Base-by-base conservation (phyloP, 495 filamentous ascomycete species). In the Bathelium albidoporum region DNA sequence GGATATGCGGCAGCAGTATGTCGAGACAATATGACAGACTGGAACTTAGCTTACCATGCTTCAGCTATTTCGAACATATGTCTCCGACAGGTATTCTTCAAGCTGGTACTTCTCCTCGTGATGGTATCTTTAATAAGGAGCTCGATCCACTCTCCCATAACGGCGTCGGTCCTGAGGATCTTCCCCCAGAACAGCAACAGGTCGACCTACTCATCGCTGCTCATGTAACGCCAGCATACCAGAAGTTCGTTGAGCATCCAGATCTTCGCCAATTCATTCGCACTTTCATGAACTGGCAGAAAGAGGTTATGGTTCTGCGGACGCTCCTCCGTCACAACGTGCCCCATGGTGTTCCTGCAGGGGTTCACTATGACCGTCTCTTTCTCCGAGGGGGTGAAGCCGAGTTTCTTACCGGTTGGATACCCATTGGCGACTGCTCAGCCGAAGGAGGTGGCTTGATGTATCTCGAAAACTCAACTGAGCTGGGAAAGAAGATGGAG, bases 331-430 rank as follows among this genome's bases (percentile, higher is more conserved):
- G 69, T 39, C 69, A 71, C 63, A 71, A 70, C 49, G 69, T 71
- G 20, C 69, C 69, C 24, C 43, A 65, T 32, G 68, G 69, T 36
- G 41, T 67, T 18, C 63, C 59, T 4, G 70, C 70, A 0, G 67
- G 68, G 0, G 59, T 69, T 22, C 70, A 72, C 59, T 72, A 72
- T 62, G 70, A 72, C 59, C 29, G 53, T 9, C 32, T 72, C 16
- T 72, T 72, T 41, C 68, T 72, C 3, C 68, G 70, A 14, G 65
- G 36, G n/a, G 68, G 70, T 32, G 41, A 64, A 34, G 58, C 63
- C 43, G 63, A 68, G 14, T 72, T 72, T 59, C 61, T 72, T 29
- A 72, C 70, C 10, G 70, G 68, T 36, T 72, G 70, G 70, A 63
- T 72, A n/a, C 70, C 70, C 3, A 68, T 72, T 26, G 70, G 70